A percentile compares a stretch with the other conserved stretches of the same genome.
These are phyloP conservation scores for Hypomontagnella submonticulosa DNA, from an alignment of 495 filamentous ascomycete species.

Conservation along the genomic window DNA sequence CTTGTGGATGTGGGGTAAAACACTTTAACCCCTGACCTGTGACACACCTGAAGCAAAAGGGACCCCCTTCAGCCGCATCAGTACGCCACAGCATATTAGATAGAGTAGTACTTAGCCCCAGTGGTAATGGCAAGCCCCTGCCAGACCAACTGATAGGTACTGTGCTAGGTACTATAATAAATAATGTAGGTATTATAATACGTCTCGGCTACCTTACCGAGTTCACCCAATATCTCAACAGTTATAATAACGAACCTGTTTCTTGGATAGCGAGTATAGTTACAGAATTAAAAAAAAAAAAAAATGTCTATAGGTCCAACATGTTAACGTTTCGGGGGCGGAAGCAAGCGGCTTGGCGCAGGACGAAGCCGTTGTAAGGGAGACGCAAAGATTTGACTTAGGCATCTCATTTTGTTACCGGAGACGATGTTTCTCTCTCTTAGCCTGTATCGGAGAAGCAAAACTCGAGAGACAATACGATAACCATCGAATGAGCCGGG, in stretches of 20 bases:
- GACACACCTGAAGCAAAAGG: conserved; percentile 60
- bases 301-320: too few relatives aligned
- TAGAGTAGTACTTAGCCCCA: too few relatives aligned
- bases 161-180: not conserved
- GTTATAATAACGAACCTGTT: too few relatives aligned
- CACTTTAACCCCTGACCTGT: conserved; percentile 58
- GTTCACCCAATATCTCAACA: too few relatives aligned
- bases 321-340: too few relatives aligned
- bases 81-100: conserved; percentile 28
- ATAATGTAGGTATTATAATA: not conserved
- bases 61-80: conserved; percentile 39
- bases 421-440: conserved; percentile 3
- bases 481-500: conserved; percentile 12
- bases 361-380: too few relatives aligned
- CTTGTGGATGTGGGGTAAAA: conserved; percentile 45
- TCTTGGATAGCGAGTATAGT: too few relatives aligned
- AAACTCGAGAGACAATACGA: conserved; percentile 5
- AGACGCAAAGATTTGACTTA: too few relatives aligned
- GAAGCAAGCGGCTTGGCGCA: too few relatives aligned
- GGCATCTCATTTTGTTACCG: conserved; percentile 1
- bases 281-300: too few relatives aligned
- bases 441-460: conserved; percentile 9
- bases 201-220: too few relatives aligned
- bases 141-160: not conserved
- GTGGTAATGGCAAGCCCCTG: not conserved